Conservation (phyloP, 2,329 filamentous ascomycete species). For the Epichloe bromicola region DNA sequence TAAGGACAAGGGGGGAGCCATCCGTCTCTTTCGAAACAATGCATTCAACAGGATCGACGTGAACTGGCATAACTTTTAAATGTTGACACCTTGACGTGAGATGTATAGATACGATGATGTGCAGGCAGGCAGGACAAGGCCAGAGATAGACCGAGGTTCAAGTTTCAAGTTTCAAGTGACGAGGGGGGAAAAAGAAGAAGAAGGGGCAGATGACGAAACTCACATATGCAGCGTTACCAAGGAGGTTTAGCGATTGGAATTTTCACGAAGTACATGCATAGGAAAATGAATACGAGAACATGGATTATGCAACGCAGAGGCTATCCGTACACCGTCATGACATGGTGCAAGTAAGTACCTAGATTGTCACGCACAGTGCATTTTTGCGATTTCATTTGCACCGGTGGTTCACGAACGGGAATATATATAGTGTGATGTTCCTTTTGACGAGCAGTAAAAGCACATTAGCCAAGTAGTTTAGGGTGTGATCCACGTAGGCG, state of each 20-base stretch:
- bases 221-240: not conserved
- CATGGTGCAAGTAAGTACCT: too few species aligned
- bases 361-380: too few species aligned
- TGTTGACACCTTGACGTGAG: not conserved
- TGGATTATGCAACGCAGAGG: too few species aligned
- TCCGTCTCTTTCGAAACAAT: not conserved
- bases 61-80: not conserved
- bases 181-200: not conserved
- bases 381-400: too few species aligned
- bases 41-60: not conserved
- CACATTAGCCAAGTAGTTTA: too few species aligned
- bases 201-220: not conserved
- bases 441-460: too few species aligned
- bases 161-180: not conserved
- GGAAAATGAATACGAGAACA: not conserved
- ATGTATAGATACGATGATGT: not conserved
- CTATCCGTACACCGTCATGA: too few species aligned
- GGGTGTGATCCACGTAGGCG: too few species aligned
- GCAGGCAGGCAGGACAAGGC: not conserved
- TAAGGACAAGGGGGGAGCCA: not conserved
- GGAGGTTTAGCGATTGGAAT: not conserved
- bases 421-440: too few species aligned
- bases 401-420: too few species aligned
- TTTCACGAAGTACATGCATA: not conserved
- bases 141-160: not conserved